These are phyloP conservation scores for Paxillus rubicundulus DNA, from an alignment of 768 basidiomycete genomes.

Conservation along the genomic window DNA sequence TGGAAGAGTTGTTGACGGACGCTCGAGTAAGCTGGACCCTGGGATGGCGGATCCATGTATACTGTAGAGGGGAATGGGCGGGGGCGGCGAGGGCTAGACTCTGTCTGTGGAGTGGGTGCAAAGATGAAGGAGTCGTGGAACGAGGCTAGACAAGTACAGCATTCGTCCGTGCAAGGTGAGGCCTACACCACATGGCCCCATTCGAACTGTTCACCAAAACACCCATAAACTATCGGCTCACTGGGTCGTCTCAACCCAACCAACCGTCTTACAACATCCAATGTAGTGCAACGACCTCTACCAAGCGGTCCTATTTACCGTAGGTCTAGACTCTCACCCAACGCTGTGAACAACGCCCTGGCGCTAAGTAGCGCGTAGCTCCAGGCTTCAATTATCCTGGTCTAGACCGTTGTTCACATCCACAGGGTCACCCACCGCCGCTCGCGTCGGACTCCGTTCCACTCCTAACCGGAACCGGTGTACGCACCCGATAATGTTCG, in stretches of 20 bases:
- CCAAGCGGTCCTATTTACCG: slow-evolving; percentile 16
- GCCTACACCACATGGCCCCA: too few relatives aligned
- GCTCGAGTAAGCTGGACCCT: slow-evolving; percentile 28
- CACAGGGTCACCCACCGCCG: too few relatives aligned
- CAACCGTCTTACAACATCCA: too few relatives aligned
- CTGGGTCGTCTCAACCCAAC: too few relatives aligned
- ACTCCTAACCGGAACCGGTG: too few relatives aligned
- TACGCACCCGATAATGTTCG: too few relatives aligned
- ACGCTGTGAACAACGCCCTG: slow-evolving; percentile 15
- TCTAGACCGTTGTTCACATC: too few relatives aligned
- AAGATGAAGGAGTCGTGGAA: background rate
- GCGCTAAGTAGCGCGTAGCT: slow-evolving; percentile 13
- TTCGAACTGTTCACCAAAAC: slow-evolving; percentile 10
- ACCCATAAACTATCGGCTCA: slow-evolving; percentile 27
- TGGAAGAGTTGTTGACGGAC: slow-evolving; percentile 39
- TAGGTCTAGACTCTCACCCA: slow-evolving; percentile 22
- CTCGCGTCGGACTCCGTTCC: too few relatives aligned
- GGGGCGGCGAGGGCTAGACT: background rate
- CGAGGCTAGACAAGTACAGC: background rate
- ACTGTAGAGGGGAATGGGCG: slow-evolving; percentile 7
- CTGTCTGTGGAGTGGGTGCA: background rate
- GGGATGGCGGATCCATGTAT: slow-evolving; percentile 29
- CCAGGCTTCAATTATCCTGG: too few relatives aligned
- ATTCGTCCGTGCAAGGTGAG: too few relatives aligned
- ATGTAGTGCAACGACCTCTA: too few relatives aligned